Evolutionary conservation across 2,329 filamentous ascomycete genomes (phyloP).

Genomic region (Aspergillus pseudoterreus): DNA sequence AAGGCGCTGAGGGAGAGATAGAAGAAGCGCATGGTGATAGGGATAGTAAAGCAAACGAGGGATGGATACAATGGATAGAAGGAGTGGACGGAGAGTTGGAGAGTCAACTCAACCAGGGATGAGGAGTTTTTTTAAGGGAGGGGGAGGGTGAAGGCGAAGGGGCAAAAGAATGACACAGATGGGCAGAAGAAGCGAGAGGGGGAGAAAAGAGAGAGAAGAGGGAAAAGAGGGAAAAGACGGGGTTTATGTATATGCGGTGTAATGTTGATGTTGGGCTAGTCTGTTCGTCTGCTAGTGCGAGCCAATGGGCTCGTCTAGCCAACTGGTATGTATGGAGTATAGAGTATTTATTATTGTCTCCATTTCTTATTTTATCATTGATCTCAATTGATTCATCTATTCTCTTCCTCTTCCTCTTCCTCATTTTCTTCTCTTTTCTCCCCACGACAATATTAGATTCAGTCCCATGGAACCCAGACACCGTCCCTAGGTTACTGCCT

Average conservation of each 20-base stretch:
- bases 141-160: not conserved
- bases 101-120: conserved; percentile 1
- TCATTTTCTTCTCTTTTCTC: not conserved
- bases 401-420: no score
- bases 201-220: conserved; percentile 7
- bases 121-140: not conserved
- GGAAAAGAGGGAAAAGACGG: conserved; percentile 8
- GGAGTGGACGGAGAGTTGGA: not conserved
- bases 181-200: no score
- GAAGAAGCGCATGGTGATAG: conserved; percentile 43
- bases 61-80: conserved; percentile 1
- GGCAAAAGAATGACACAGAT: conserved; percentile 6
- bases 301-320: no score
- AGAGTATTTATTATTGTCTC: no score
- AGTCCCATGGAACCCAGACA: no score
- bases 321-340: not conserved
- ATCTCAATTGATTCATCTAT: no score
- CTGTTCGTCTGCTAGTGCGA: no score
- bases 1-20: conserved; percentile 43
- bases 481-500: no score
- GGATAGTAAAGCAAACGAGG: not conserved
- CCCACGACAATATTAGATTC: not conserved
- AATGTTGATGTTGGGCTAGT: no score
- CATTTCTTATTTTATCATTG: not conserved
- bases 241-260: conserved; percentile 1